Evolutionary conservation across 306 rosid species (phyloP).

Genomic region (Cyclanthera cordifolia): DNA sequence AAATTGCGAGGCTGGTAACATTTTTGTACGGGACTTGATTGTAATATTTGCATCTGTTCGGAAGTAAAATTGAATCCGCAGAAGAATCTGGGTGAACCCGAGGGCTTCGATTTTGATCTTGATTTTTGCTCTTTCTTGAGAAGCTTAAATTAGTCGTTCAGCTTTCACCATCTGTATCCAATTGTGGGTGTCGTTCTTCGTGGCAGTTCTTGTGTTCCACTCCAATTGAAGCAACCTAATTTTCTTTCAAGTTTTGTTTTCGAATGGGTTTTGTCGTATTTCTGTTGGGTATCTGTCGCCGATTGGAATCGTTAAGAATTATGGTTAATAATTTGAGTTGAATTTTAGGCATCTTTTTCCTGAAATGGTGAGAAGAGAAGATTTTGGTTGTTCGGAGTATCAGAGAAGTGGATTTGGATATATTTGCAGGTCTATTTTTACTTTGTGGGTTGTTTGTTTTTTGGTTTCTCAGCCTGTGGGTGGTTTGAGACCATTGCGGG

Average conservation of each 20-base stretch:
- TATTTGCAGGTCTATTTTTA: slow-evolving; percentile 25
- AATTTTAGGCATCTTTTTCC: slow-evolving; percentile 28
- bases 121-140: slow-evolving; percentile 23
- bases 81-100: neutral
- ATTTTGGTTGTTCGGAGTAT: slow-evolving; percentile 25
- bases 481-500: slow-evolving; percentile 81
- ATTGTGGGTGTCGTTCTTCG: slow-evolving; percentile 37
- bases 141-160: slow-evolving; percentile 60
- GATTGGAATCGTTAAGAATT: slow-evolving; percentile 20
- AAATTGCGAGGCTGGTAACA: neutral
- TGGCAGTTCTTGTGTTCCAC: slow-evolving; percentile 44
- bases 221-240: slow-evolving; percentile 58
- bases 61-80: neutral
- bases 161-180: slow-evolving; percentile 61
- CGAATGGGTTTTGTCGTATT: slow-evolving; percentile 34
- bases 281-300: slow-evolving; percentile 22
- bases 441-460: slow-evolving; percentile 27
- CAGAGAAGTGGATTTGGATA: slow-evolving; percentile 28
- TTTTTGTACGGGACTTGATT: neutral
- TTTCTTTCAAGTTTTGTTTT: slow-evolving; percentile 26
- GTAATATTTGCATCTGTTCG: neutral
- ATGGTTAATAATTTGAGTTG: slow-evolving; percentile 29
- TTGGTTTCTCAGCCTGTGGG: slow-evolving; percentile 48
- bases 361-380: slow-evolving; percentile 34
- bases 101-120: neutral